Evolutionary conservation across 2,329 filamentous ascomycete genomes (phyloP).

Genomic region (Neonectria coccinea): DNA sequence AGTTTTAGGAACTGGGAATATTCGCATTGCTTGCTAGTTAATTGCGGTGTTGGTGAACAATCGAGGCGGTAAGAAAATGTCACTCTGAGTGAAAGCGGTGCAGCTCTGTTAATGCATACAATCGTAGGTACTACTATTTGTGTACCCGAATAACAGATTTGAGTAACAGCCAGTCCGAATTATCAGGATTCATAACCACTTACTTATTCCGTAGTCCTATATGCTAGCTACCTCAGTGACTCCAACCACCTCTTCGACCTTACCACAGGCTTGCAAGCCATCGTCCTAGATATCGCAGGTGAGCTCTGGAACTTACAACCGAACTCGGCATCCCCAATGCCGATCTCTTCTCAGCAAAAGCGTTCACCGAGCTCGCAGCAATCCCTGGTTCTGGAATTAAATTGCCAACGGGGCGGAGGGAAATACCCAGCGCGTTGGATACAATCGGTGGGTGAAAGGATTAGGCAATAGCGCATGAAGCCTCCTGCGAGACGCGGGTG

Average conservation of each 20-base stretch:
- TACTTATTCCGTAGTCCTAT: neutral
- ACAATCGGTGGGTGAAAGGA: neutral
- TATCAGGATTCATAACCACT: neutral
- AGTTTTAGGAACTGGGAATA: too few relatives aligned
- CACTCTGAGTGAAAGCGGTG: neutral
- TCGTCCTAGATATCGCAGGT: neutral
- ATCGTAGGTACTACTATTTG: neutral
- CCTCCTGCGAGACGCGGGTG: slow-evolving; percentile 2
- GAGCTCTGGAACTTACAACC: neutral
- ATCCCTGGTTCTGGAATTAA: neutral
- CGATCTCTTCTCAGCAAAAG: neutral
- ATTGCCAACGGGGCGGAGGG: neutral
- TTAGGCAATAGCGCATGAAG: neutral
- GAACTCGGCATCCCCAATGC: neutral
- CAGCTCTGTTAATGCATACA: neutral
- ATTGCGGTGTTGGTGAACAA: neutral
- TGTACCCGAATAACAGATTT: neutral
- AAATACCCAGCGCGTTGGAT: neutral
- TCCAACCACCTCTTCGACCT: neutral
- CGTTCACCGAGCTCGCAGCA: slow-evolving; percentile 4
- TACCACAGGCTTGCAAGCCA: neutral
- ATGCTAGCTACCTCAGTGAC: neutral
- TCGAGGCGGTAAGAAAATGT: too few relatives aligned
- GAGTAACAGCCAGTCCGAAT: neutral
- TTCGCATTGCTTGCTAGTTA: neutral